Percentiles rank a stretch among this genome's conserved stretches.
Conservation (phyloP, 169 alveolate species). For the Eimeria acervulina region DNA sequence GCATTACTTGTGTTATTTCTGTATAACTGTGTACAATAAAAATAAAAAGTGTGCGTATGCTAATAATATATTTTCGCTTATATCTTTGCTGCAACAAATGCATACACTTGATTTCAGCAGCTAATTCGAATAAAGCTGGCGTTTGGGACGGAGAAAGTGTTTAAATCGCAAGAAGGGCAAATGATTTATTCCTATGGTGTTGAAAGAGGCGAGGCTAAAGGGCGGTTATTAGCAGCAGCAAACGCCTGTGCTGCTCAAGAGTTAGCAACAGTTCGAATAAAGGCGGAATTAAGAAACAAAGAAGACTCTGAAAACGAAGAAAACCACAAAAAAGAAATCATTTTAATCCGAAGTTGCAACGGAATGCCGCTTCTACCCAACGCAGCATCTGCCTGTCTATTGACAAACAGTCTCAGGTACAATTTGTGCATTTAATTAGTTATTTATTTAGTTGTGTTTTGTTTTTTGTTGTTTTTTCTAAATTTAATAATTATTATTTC, state of each 20-base stretch:
- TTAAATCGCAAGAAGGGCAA: background rate
- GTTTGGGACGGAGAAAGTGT: background rate
- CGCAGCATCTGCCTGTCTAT: constrained; percentile 47
- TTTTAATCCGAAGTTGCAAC: background rate
- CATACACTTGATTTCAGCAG: background rate
- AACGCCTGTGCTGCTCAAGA: background rate
- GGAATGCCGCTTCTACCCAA: constrained; percentile 61
- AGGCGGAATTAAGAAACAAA: background rate
- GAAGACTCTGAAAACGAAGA: background rate
- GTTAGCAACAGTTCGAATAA: background rate
- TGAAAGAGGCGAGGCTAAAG: background rate
- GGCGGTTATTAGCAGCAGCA: background rate
- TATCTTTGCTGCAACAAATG: background rate
- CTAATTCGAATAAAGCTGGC: background rate
- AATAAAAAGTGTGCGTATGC: too few species aligned
- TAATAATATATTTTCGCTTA: background rate
- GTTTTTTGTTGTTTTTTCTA: background rate
- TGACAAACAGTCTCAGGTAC: constrained; percentile 41
- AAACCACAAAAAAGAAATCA: background rate
- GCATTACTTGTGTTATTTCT: too few species aligned
- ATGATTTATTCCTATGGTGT: background rate
- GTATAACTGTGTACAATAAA: too few species aligned
- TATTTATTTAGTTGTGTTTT: background rate
- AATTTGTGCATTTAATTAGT: background rate
- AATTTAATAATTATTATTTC: background rate